Evolutionary conservation across 116 monocot genomes (phyloP).

Genomic region (Dioscorea cayenensis): DNA sequence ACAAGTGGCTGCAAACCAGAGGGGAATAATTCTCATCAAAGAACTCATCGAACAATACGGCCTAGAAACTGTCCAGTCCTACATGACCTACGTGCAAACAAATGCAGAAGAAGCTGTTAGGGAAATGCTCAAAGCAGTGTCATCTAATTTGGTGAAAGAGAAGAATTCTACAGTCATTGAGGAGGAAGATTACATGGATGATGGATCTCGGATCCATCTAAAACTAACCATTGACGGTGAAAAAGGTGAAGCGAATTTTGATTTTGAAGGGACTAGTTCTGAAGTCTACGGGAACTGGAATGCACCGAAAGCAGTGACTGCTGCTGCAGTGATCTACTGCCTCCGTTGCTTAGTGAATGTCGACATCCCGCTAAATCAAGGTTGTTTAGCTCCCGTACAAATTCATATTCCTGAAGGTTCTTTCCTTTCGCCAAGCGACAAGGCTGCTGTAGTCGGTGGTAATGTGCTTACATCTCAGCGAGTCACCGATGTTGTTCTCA

Average conservation of each 20-base stretch:
- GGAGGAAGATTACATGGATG: slow-evolving; percentile 96
- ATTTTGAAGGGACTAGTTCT: slow-evolving; percentile 78
- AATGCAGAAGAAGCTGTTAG: slow-evolving; percentile 93
- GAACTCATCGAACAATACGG: slow-evolving; percentile 87
- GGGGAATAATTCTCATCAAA: slow-evolving; percentile 83
- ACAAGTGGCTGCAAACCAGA: slow-evolving; percentile 91
- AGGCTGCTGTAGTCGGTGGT: slow-evolving; percentile 92
- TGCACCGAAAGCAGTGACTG: slow-evolving; percentile 82
- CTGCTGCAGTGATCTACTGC: slow-evolving; percentile 90
- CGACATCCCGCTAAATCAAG: slow-evolving; percentile 93
- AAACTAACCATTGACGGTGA: slow-evolving; percentile 60
- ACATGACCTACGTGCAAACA: slow-evolving; percentile 78
- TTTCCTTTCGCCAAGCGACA: slow-evolving; percentile 91
- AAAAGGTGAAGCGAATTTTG: slow-evolving; percentile 74
- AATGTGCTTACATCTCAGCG: slow-evolving; percentile 97
- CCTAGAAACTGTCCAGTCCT: slow-evolving; percentile 62
- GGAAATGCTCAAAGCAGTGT: slow-evolving; percentile 80
- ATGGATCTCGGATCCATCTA: slow-evolving; percentile 73
- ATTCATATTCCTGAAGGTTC: slow-evolving; percentile 74
- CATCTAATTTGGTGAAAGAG: slow-evolving; percentile 34
- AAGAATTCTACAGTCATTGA: slow-evolving; percentile 37
- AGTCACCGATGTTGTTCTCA: slow-evolving; percentile 76
- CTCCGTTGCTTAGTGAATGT: slow-evolving; percentile 76
- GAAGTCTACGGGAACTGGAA: slow-evolving; percentile 99
- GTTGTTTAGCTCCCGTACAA: slow-evolving; percentile 80